Base-by-base conservation (phyloP, 495 filamentous ascomycete species). In the Astrothelium macrocarpum region DNA sequence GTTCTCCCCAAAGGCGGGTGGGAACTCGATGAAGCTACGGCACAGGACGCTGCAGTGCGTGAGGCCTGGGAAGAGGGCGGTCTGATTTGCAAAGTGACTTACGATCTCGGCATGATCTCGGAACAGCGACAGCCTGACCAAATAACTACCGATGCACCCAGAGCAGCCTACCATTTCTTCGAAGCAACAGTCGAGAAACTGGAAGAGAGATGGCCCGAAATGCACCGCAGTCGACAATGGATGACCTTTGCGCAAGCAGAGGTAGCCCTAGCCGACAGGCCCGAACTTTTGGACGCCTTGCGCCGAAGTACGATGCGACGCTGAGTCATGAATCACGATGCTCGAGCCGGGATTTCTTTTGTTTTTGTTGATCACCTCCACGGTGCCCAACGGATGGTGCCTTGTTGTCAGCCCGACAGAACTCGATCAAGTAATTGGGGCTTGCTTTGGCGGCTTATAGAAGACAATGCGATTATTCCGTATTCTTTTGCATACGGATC, bases 21-120 rank as follows among this genome's bases (percentile, higher is more conserved):
- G 90, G 94, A 98, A 75, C 87, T 84, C 20, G 94, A 98, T 77
- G 94, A 98, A 77, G 81, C 77, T 43, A 85, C 83, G 34, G 80
- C 83, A 20, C 74, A 82, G 67, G 84, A 88, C 59, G 87, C 87
- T 23, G 87, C 87, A 42, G 81, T 80, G 64, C 77, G 94, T 64
- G 94, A 98, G 77, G 95, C 94, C 53, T 98, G 94, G 94, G 94
- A 98, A 77, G 94, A 98, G 77, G 94, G 90, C 59, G 94, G 94
- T 67, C 91, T 98, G 70, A 76, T 85, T 64, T 90, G 91, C 73
- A 87, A 81, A 32, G 85, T 97, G 70, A 83, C 83, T 63, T 84
- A 84, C 68, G 90, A 95, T 75, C 81, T 98, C 67, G 94, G 94
- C 60, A 79, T 87, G 64, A 94, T 98, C 70, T 76, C 84, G 61